phyloP scores from a whole-genome alignment of 139 green algal genomes.

The Choricystis sp. region DNA sequence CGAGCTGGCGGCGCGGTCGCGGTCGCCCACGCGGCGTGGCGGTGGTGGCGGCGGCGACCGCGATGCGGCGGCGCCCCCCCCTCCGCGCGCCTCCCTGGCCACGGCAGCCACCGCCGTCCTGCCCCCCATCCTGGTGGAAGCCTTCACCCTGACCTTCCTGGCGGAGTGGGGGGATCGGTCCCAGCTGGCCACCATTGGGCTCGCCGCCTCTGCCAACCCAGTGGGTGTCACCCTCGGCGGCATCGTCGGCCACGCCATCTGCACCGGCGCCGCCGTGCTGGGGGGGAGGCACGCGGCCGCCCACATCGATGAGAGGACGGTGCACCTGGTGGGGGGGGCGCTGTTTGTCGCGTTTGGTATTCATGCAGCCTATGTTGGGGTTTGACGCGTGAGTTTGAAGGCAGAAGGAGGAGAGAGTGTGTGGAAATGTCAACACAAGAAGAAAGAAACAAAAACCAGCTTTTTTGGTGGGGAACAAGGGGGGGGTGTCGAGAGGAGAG shows the following conservation, averaged over 20 bases:
- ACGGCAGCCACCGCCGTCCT: constrained; percentile 38
- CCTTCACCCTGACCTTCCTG: constrained; percentile 93
- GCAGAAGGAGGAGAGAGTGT: too few species aligned
- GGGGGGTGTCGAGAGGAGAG: too few species aligned
- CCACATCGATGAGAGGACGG: constrained; percentile 76
- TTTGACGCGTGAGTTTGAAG: too few species aligned
- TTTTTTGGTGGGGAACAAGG: too few species aligned
- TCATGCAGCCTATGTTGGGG: constrained; percentile 52
- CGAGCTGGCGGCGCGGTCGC: constrained; percentile 16
- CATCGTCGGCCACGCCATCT: constrained; percentile 81
- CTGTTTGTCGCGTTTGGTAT: constrained; percentile 83
- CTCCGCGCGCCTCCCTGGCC: background rate
- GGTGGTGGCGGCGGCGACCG: background rate
- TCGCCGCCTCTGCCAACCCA: constrained; percentile 74
- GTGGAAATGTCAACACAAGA: too few species aligned
- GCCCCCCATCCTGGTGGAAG: constrained; percentile 76
- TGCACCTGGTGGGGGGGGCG: constrained; percentile 57
- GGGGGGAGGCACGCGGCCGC: constrained; percentile 80
- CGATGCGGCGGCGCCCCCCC: background rate
- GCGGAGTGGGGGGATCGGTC: constrained; percentile 97
- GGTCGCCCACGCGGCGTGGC: background rate
- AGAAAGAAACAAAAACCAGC: too few species aligned
- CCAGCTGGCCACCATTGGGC: constrained; percentile 78
- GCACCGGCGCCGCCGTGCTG: constrained; percentile 83
- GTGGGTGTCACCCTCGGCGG: constrained; percentile 82